phyloP scores from a whole-genome alignment of 306 rosid genomes.

The Leucaena leucocephala region DNA sequence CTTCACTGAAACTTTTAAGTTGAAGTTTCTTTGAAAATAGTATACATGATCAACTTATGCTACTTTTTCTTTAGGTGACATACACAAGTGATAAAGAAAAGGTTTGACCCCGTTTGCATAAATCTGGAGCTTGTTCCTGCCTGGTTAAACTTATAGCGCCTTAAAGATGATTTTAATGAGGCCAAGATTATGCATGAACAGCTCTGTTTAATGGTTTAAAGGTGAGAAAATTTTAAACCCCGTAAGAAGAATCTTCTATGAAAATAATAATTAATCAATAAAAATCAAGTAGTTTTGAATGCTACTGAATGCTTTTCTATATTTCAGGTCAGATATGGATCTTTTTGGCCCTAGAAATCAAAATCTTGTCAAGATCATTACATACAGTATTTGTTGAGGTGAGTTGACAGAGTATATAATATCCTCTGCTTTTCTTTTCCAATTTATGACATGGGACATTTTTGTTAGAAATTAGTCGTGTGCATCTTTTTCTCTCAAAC shows the following conservation, averaged over 20 bases:
- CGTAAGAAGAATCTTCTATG: neutral
- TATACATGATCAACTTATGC: conserved; percentile 8
- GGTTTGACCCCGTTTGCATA: conserved; percentile 1
- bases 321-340: conserved; percentile 47
- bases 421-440: conserved; percentile 11
- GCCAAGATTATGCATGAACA: conserved; percentile 54
- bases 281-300: neutral
- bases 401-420: conserved; percentile 1
- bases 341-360: conserved; percentile 41
- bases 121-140: conserved; percentile 41
- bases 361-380: conserved; percentile 38
- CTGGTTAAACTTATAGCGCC: conserved; percentile 50
- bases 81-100: neutral
- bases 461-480: neutral
- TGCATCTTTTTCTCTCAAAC: neutral
- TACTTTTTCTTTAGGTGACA: neutral
- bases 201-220: conserved; percentile 39
- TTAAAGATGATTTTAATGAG: conserved; percentile 42
- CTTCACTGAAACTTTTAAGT: neutral
- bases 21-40: neutral
- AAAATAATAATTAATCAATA: neutral
- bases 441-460: neutral
- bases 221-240: conserved; percentile 34
- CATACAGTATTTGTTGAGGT: conserved; percentile 44
- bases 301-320: conserved; percentile 2